phyloP scores from a whole-genome alignment of 192 early-diverging fungal species.

The Mortierella hygrophila region DNA sequence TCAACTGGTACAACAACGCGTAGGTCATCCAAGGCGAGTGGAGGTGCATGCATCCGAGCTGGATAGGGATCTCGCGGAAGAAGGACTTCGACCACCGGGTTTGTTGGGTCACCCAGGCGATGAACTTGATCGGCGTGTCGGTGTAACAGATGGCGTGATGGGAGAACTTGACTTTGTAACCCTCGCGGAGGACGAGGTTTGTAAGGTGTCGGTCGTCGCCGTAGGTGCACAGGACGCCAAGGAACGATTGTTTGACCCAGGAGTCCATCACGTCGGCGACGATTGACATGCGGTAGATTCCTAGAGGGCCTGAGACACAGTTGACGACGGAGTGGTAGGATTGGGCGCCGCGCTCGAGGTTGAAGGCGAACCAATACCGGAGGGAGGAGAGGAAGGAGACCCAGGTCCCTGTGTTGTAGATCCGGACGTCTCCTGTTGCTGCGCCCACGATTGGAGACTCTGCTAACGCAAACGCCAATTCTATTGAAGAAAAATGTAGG shows the following conservation, averaged over 20 bases:
- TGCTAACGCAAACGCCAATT: slow-evolving; percentile 64
- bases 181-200: slow-evolving; percentile 63
- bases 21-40: slow-evolving; percentile 75
- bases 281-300: slow-evolving; percentile 67
- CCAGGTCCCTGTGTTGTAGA: slow-evolving; percentile 66
- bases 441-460: slow-evolving; percentile 66
- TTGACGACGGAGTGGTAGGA: slow-evolving; percentile 70
- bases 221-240: slow-evolving; percentile 72
- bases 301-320: slow-evolving; percentile 74
- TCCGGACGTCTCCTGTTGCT: slow-evolving; percentile 61
- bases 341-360: slow-evolving; percentile 73
- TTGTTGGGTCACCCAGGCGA: slow-evolving; percentile 74
- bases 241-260: slow-evolving; percentile 69
- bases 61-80: slow-evolving; percentile 68
- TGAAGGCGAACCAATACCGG: slow-evolving; percentile 76
- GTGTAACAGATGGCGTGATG: slow-evolving; percentile 72
- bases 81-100: slow-evolving; percentile 77
- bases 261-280: slow-evolving; percentile 64
- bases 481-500: slow-evolving; percentile 4
- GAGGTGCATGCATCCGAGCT: slow-evolving; percentile 60
- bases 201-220: slow-evolving; percentile 76
- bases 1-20: slow-evolving; percentile 67
- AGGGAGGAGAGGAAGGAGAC: slow-evolving; percentile 71
- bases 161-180: slow-evolving; percentile 66
- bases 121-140: slow-evolving; percentile 66